These are phyloP conservation scores for Coemansia sp. DNA, from an alignment of 192 early-diverging fungal genomes.

Conservation along the genomic window DNA sequence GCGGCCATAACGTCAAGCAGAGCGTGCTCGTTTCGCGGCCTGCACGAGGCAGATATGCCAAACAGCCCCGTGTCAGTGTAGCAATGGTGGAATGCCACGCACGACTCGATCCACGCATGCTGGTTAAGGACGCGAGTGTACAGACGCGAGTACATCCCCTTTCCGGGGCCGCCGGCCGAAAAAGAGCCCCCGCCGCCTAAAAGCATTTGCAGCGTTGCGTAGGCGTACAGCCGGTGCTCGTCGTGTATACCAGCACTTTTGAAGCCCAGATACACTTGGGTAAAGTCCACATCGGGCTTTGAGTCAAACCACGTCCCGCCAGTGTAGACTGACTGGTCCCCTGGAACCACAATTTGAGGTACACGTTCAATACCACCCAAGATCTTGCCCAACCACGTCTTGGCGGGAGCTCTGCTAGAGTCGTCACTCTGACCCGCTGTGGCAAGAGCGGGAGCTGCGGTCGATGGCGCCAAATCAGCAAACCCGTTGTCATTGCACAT, in stretches of 20 bases:
- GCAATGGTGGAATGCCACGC: slow-evolving; percentile 87
- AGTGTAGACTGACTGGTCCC: slow-evolving; percentile 65
- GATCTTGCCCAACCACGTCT: slow-evolving; percentile 32
- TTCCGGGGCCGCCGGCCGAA: slow-evolving; percentile 95
- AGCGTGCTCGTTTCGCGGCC: slow-evolving; percentile 69
- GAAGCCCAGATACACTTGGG: slow-evolving; percentile 89
- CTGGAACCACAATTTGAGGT: slow-evolving; percentile 33
- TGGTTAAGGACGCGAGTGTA: slow-evolving; percentile 95
- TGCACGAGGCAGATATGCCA: slow-evolving; percentile 85
- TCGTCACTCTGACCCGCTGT: slow-evolving; percentile 6
- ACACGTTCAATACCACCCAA: slow-evolving; percentile 17
- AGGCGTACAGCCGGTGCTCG: slow-evolving; percentile 77
- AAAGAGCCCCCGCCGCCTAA: slow-evolving; percentile 96
- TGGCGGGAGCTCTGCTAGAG: slow-evolving; percentile 7
- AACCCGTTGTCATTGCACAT: slow-evolving; percentile 66
- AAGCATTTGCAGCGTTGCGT: slow-evolving; percentile 85
- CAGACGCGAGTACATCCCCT: slow-evolving; percentile 97
- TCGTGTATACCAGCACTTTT: slow-evolving; percentile 77
- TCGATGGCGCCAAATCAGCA: slow-evolving; percentile 56
- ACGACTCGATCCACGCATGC: slow-evolving; percentile 92
- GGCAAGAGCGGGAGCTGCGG: background rate
- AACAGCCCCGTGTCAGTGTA: slow-evolving; percentile 91
- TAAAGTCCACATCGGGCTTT: slow-evolving; percentile 67
- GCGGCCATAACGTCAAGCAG: slow-evolving; percentile 79
- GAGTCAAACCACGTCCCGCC: slow-evolving; percentile 76